Percentiles rank a stretch among this genome's conserved stretches.
phyloP scores from a whole-genome alignment of 75 land plant genomes.

The Picea glauca region DNA sequence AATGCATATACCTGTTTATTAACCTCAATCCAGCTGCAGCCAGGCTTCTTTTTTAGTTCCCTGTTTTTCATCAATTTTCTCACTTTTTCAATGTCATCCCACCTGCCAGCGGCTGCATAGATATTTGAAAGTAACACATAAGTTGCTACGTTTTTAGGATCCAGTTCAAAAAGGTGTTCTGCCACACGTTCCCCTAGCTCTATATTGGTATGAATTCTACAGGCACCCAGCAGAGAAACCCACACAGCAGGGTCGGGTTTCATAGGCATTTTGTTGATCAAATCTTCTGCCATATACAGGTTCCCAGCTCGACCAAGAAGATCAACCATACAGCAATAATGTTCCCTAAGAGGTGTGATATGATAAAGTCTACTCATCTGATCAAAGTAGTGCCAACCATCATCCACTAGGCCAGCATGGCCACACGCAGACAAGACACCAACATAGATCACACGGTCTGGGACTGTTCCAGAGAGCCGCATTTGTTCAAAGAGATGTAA shows the following conservation, averaged over 20 bases:
- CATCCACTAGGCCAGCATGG: constrained; percentile 56
- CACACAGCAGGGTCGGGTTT: constrained; percentile 51
- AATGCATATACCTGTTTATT: not conserved
- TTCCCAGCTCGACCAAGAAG: constrained; percentile 50
- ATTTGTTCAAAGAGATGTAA: constrained; percentile 36
- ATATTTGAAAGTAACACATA: constrained; percentile 9
- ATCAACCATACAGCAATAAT: constrained; percentile 67
- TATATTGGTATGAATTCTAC: constrained; percentile 48
- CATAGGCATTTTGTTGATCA: constrained; percentile 50
- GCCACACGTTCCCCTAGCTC: constrained; percentile 39
- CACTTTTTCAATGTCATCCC: not conserved
- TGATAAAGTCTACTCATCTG: constrained; percentile 27
- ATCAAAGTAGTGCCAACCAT: constrained; percentile 36
- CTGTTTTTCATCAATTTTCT: constrained; percentile 1
- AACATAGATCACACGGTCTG: constrained; percentile 35
- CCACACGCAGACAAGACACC: constrained; percentile 55
- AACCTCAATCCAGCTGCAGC: constrained; percentile 8
- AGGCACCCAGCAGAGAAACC: constrained; percentile 49
- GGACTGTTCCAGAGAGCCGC: constrained; percentile 19
- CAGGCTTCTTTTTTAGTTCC: not conserved
- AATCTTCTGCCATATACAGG: constrained; percentile 26
- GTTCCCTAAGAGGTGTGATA: constrained; percentile 41
- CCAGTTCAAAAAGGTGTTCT: constrained; percentile 26
- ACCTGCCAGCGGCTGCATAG: constrained; percentile 6
- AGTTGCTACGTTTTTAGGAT: not conserved